Conservation (phyloP, 495 filamentous ascomycete species). For the Usnea hakonensis region DNA sequence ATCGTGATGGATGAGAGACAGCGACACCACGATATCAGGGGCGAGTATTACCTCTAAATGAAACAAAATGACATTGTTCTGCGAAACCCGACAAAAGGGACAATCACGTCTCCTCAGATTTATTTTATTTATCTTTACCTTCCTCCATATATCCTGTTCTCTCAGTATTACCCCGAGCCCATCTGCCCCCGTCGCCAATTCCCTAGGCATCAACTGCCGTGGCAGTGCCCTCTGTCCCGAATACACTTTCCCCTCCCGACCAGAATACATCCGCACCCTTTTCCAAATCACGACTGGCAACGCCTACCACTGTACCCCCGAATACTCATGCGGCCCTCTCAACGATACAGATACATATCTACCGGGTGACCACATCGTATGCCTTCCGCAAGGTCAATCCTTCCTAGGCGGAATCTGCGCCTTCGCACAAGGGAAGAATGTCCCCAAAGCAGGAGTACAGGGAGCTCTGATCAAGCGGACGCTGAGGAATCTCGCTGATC, state of each 20-base stretch:
- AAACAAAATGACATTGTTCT: no score
- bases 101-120: no score
- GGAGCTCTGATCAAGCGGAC: neutral
- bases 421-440: slow-evolving; percentile 13
- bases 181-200: neutral
- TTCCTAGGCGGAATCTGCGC: slow-evolving; percentile 2
- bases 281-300: neutral
- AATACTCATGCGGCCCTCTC: neutral
- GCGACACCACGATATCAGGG: no score
- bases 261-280: neutral
- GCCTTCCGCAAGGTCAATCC: neutral
- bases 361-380: slow-evolving; percentile 10
- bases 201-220: slow-evolving; percentile 15
- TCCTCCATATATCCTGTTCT: neutral
- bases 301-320: neutral
- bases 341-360: neutral
- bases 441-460: neutral
- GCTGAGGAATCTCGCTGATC: slow-evolving; percentile 2
- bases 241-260: neutral
- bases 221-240: slow-evolving; percentile 5
- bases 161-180: neutral
- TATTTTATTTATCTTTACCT: no score
- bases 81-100: no score
- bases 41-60: no score
- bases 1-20: no score